phyloP scores from a whole-genome alignment of 768 basidiomycete species.

The Glaciozyma martinii region DNA sequence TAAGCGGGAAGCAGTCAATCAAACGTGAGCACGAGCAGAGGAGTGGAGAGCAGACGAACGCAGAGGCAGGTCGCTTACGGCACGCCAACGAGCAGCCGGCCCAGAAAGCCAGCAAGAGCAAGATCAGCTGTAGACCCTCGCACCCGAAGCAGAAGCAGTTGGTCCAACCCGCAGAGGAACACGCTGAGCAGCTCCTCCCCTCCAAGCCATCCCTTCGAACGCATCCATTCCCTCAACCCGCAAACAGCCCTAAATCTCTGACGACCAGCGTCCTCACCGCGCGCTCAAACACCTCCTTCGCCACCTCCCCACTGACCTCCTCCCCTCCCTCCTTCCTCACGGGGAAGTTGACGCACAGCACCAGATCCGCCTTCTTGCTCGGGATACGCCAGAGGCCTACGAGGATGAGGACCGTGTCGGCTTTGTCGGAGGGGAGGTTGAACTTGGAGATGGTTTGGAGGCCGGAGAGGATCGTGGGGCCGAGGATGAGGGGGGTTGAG shows the following conservation, averaged over 20 bases:
- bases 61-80: too few relatives aligned
- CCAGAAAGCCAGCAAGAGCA: too few relatives aligned
- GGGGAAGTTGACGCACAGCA: conserved; percentile 77
- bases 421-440: conserved; percentile 45
- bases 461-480: conserved; percentile 55
- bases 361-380: conserved; percentile 64
- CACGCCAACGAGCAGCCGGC: too few relatives aligned
- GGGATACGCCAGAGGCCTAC: conserved; percentile 73
- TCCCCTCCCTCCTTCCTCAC: conserved; percentile 40
- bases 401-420: conserved; percentile 65
- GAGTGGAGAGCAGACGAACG: too few relatives aligned
- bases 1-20: too few relatives aligned
- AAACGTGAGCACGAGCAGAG: too few relatives aligned
- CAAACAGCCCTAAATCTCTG: conserved; percentile 62
- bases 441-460: conserved; percentile 69
- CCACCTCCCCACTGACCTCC: conserved; percentile 40
- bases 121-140: too few relatives aligned
- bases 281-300: conserved; percentile 48
- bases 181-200: too few relatives aligned
- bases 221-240: conserved; percentile 2
- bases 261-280: conserved; percentile 58
- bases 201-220: too few relatives aligned
- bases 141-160: too few relatives aligned
- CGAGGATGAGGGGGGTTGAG: conserved; percentile 38
- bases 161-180: too few relatives aligned